Evolutionary conservation across 1,284 basidiomycete genomes (phyloP).

Genomic region (Peniophora sp.): DNA sequence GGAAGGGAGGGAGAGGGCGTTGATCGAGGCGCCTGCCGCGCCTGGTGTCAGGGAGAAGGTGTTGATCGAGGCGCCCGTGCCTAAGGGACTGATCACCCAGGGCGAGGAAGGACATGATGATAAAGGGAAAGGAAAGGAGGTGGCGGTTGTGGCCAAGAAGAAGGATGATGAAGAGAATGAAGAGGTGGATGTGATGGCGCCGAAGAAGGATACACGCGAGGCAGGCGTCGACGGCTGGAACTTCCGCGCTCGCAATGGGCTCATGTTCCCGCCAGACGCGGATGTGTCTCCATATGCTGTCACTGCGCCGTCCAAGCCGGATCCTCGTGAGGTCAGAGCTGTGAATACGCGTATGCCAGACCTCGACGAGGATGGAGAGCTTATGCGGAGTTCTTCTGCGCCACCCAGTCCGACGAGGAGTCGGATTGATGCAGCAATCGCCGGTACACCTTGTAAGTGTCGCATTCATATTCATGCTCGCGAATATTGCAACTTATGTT

Average conservation of each 20-base stretch:
- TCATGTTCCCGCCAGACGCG: slow-evolving; percentile 91
- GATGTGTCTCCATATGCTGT: slow-evolving; percentile 73
- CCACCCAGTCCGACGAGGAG: slow-evolving; percentile 85
- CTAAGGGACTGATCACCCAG: slow-evolving; percentile 47
- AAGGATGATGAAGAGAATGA: slow-evolving; percentile 21
- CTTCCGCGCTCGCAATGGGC: slow-evolving; percentile 84
- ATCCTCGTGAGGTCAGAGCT: slow-evolving; percentile 59
- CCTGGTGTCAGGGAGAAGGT: slow-evolving; percentile 62
- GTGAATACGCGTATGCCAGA: slow-evolving; percentile 73
- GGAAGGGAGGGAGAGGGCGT: slow-evolving; percentile 55
- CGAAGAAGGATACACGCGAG: slow-evolving; percentile 59
- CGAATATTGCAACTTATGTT: slow-evolving; percentile 7
- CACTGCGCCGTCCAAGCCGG: slow-evolving; percentile 24
- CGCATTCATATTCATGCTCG: not conserved
- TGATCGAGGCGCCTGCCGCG: slow-evolving; percentile 57
- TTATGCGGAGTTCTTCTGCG: slow-evolving; percentile 33
- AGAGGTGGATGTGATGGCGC: slow-evolving; percentile 63
- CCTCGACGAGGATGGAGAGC: slow-evolving; percentile 41
- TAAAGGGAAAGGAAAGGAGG: slow-evolving; percentile 23
- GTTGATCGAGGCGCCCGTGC: slow-evolving; percentile 48
- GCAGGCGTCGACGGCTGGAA: slow-evolving; percentile 78
- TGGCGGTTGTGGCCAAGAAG: slow-evolving; percentile 17
- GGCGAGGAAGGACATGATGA: slow-evolving; percentile 23
- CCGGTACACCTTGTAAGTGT: slow-evolving; percentile 66
- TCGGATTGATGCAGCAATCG: slow-evolving; percentile 82